These are phyloP conservation scores for Aphanomyces cochlioides DNA, from an alignment of 352 stramenopile species.

Conservation along the genomic window DNA sequence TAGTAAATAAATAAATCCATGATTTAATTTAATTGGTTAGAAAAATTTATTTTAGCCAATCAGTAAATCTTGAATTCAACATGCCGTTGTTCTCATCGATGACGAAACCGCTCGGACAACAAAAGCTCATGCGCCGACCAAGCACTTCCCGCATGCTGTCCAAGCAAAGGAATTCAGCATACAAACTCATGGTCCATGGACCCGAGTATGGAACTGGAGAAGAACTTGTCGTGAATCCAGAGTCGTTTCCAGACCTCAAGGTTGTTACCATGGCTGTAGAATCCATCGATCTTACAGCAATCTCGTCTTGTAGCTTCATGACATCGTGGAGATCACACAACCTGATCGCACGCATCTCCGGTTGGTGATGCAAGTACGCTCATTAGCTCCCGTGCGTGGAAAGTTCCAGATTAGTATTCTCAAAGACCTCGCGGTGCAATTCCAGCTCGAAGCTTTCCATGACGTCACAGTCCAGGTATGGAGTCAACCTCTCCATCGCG, in stretches of 20 bases:
- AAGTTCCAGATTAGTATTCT: constrained; percentile 76
- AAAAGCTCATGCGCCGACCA: constrained; percentile 3
- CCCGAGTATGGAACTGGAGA: constrained; percentile 63
- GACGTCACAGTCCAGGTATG: constrained; percentile 41
- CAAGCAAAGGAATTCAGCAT: constrained; percentile 25
- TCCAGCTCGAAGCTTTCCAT: constrained; percentile 63
- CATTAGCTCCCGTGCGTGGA: constrained; percentile 55
- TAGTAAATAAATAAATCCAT: not conserved
- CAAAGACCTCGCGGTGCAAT: constrained; percentile 69
- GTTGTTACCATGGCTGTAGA: constrained; percentile 8
- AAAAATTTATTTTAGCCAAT: constrained; percentile 1
- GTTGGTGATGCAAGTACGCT: constrained; percentile 62
- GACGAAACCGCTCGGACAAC: constrained; percentile 1
- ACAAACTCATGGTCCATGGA: constrained; percentile 68
- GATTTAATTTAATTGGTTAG: constrained; percentile 6
- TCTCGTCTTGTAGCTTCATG: constrained; percentile 36
- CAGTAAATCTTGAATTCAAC: not conserved
- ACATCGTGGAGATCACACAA: constrained; percentile 63
- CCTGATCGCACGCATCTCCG: constrained; percentile 52
- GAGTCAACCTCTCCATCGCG: not conserved
- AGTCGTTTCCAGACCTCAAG: constrained; percentile 60
- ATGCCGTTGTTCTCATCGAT: not conserved
- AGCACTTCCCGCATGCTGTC: not conserved
- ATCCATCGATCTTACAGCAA: not conserved
- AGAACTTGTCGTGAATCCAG: constrained; percentile 71